These are phyloP conservation scores for Trypanosoma melophagium DNA, from an alignment of 208 protist species.

Conservation along the genomic window DNA sequence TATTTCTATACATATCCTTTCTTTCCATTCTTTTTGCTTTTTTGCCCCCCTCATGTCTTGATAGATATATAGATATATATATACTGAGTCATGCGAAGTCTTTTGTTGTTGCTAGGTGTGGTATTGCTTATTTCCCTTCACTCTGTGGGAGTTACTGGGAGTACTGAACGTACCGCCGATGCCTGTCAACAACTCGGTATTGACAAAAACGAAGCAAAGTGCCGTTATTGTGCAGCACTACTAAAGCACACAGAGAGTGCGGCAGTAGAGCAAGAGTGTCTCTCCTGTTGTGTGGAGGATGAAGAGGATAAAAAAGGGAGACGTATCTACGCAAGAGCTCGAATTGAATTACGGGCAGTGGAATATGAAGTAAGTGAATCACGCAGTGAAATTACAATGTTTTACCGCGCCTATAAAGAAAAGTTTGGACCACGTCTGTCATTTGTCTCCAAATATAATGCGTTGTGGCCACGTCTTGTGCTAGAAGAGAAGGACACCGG, in stretches of 20 bases:
- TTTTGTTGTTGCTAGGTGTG: too few species aligned
- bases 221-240: slow-evolving; percentile 39
- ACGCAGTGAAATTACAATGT: slow-evolving; percentile 24
- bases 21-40: not conserved
- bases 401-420: slow-evolving; percentile 11
- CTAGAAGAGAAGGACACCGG: slow-evolving; percentile 10
- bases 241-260: slow-evolving; percentile 38
- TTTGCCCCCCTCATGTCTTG: too few species aligned
- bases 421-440: slow-evolving; percentile 22
- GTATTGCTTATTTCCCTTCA: too few species aligned
- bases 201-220: slow-evolving; percentile 31
- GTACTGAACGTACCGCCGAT: not conserved
- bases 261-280: slow-evolving; percentile 49
- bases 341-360: slow-evolving; percentile 14
- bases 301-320: not conserved
- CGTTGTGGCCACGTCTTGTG: slow-evolving; percentile 9
- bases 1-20: not conserved
- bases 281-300: slow-evolving; percentile 39
- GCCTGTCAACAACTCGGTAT: slow-evolving; percentile 56
- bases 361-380: not conserved
- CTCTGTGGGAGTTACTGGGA: not conserved
- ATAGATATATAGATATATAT: too few species aligned
- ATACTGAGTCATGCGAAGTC: too few species aligned
- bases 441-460: not conserved
- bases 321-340: slow-evolving; percentile 16